A percentile compares a stretch with the other conserved stretches of the same genome.
Evolutionary conservation across 2,329 filamentous ascomycete genomes (phyloP).

Genomic region (Dactylellina parvicollis): DNA sequence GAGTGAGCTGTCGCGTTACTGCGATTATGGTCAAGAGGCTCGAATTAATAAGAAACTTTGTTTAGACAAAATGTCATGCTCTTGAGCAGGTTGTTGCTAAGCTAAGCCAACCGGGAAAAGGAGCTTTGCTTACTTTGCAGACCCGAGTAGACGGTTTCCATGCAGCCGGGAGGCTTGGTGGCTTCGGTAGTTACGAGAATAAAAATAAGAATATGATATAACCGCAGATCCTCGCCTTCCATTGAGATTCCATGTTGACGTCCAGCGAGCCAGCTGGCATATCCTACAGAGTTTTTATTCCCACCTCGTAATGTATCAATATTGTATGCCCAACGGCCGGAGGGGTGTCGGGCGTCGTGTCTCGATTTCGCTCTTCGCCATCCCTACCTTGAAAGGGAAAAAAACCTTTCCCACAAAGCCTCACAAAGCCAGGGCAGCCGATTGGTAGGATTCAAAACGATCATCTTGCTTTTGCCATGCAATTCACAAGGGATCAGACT

Average conservation of each 20-base stretch:
- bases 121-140: constrained; percentile 51
- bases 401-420: background rate
- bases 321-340: background rate
- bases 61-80: constrained; percentile 26
- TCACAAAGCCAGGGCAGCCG: background rate
- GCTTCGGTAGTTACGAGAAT: constrained; percentile 51
- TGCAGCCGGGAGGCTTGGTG: constrained; percentile 44
- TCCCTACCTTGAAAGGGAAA: constrained; percentile 15
- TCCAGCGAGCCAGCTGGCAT: constrained; percentile 3
- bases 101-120: constrained; percentile 46
- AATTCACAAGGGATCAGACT: background rate
- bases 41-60: constrained; percentile 38
- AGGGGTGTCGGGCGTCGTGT: background rate
- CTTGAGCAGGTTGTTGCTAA: constrained; percentile 37
- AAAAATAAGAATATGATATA: constrained; percentile 53
- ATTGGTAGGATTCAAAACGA: background rate
- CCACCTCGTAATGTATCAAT: constrained; percentile 1
- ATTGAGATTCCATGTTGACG: constrained; percentile 22
- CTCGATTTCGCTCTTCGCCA: constrained; percentile 19
- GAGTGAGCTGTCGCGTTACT: constrained; percentile 18
- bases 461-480: background rate
- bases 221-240: constrained; percentile 42
- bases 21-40: constrained; percentile 33
- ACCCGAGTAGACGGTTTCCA: constrained; percentile 45
- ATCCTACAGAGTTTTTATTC: constrained; percentile 27